A percentile compares a stretch with the other conserved stretches of the same genome.
phyloP scores from a whole-genome alignment of 2,329 filamentous ascomycete species.

The Karstenula rhodostoma region DNA sequence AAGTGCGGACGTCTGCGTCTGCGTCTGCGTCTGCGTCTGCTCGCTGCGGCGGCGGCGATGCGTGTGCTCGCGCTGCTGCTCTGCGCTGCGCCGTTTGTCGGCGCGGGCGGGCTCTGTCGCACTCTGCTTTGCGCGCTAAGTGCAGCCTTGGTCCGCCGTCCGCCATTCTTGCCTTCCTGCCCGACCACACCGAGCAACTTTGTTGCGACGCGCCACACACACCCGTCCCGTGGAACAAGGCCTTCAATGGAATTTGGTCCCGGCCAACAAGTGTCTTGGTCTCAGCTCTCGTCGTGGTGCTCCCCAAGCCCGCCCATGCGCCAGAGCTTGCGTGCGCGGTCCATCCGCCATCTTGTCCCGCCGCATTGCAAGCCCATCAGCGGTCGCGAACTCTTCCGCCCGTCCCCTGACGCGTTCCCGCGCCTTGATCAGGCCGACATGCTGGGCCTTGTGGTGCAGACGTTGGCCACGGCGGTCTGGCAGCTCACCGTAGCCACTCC shows the following conservation, averaged over 20 bases:
- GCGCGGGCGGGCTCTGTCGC: slow-evolving; percentile 7
- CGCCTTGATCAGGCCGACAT: background rate
- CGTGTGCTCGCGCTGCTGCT: background rate
- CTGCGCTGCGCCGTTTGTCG: background rate
- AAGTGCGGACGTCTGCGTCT: no score
- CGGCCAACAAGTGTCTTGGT: background rate
- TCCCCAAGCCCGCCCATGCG: background rate
- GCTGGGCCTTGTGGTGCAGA: background rate
- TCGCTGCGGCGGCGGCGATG: background rate
- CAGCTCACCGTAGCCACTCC: background rate
- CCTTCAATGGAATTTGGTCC: background rate
- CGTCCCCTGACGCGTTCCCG: background rate
- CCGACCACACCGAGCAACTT: no score
- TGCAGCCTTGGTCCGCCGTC: slow-evolving; percentile 6
- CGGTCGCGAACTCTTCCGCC: background rate
- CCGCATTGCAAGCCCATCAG: slow-evolving; percentile 6
- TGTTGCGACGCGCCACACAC: slow-evolving; percentile 13
- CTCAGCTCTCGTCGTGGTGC: background rate
- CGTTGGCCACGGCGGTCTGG: background rate
- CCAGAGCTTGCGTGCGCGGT: slow-evolving; percentile 6
- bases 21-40: background rate
- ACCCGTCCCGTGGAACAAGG: slow-evolving; percentile 1
- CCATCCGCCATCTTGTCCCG: slow-evolving; percentile 5
- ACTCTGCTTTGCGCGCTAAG: slow-evolving; percentile 12
- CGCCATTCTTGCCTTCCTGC: slow-evolving; percentile 3